Percentiles rank a stretch among this genome's conserved stretches.
These are phyloP conservation scores for Colletotrichum lini DNA, from an alignment of 2,329 filamentous ascomycete genomes.

Conservation along the genomic window DNA sequence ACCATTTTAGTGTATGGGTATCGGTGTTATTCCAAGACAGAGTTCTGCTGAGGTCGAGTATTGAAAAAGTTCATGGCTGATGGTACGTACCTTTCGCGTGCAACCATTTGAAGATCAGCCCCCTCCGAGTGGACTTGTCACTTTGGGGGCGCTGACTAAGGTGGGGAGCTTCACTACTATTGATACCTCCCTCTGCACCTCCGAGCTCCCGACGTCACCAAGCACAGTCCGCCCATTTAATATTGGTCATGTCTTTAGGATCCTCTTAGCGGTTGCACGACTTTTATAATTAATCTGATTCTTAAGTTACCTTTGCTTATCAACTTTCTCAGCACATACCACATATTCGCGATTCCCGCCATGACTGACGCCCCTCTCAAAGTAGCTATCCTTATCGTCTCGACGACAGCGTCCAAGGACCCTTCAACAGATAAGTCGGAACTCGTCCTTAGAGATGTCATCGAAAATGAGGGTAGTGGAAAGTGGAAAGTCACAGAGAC, in stretches of 20 bases:
- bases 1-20: conserved; percentile 75
- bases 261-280: background rate
- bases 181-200: conserved; percentile 3
- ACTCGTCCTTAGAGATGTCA: conserved; percentile 75
- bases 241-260: background rate
- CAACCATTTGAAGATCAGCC: background rate
- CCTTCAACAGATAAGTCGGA: conserved; percentile 84
- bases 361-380: conserved; percentile 68
- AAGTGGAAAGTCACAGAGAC: conserved; percentile 80
- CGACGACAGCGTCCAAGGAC: conserved; percentile 88
- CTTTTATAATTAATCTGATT: background rate
- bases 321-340: background rate
- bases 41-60: conserved; percentile 13
- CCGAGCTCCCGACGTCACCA: conserved; percentile 36
- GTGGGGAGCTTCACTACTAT: conserved; percentile 23
- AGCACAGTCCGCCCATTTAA: background rate
- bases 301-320: too few relatives aligned
- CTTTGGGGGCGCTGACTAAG: conserved; percentile 35
- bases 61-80: conserved; percentile 33
- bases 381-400: conserved; percentile 87
- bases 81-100: conserved; percentile 9
- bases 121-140: background rate
- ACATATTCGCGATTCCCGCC: background rate
- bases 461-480: conserved; percentile 75
- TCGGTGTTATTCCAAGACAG: background rate